These are phyloP conservation scores for Colletotrichum aenigma DNA, from an alignment of 2,329 filamentous ascomycete species.

Conservation along the genomic window DNA sequence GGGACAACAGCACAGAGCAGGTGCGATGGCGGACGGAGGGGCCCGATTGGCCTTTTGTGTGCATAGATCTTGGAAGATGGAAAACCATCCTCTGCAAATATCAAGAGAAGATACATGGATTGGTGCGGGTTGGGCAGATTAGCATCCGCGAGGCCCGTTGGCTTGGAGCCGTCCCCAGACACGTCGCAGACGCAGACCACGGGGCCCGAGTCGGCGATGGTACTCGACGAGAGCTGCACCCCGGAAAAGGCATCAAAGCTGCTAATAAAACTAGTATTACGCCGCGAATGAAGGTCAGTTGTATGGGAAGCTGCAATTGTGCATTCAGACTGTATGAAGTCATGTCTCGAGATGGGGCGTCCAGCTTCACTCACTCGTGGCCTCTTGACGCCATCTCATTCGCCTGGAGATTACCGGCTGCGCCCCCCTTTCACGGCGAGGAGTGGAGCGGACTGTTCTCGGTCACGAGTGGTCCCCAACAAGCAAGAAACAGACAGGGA, in stretches of 20 bases:
- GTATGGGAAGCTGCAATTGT: background rate
- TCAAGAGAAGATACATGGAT: constrained; percentile 38
- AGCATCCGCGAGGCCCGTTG: background rate
- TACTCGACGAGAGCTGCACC: background rate
- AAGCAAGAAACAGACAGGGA: constrained; percentile 16
- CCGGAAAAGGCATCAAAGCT: background rate
- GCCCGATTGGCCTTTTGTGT: constrained; percentile 32
- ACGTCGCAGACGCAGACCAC: background rate
- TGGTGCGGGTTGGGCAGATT: background rate
- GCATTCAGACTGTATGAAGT: constrained; percentile 8
- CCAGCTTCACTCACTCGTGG: constrained; percentile 37
- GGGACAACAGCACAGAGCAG: background rate
- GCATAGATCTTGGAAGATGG: constrained; percentile 49
- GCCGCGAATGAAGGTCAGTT: background rate
- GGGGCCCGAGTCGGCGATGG: background rate
- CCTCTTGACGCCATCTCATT: constrained; percentile 40
- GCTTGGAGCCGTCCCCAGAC: background rate
- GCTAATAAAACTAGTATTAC: constrained; percentile 10
- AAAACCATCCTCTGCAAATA: constrained; percentile 45
- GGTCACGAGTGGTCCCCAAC: background rate
- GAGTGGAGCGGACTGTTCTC: background rate
- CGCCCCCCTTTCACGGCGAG: background rate
- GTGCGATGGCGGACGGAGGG: background rate
- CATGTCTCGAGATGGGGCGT: background rate
- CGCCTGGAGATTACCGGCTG: constrained; percentile 25